Evolutionary conservation across 768 basidiomycete genomes (phyloP).

Genomic region (Suillus discolor): DNA sequence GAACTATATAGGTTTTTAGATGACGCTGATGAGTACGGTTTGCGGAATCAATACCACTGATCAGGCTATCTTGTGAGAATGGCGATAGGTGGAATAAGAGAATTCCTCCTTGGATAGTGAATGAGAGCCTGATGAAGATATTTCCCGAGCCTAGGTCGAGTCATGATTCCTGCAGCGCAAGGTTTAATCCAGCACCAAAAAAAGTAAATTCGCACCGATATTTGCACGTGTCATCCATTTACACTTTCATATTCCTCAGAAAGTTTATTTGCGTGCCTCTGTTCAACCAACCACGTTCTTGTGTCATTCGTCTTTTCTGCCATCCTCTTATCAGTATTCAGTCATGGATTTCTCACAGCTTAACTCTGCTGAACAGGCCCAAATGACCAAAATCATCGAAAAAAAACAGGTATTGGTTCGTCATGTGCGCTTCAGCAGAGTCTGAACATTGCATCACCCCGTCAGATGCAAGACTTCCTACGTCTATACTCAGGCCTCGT

Average conservation of each 20-base stretch:
- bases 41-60: constrained; percentile 17
- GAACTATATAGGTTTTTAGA: constrained; percentile 19
- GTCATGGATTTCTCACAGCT: constrained; percentile 91
- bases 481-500: constrained; percentile 92
- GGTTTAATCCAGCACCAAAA: neutral
- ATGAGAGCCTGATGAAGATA: constrained; percentile 9
- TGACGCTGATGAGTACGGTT: neutral
- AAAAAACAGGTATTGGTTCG: constrained; percentile 80
- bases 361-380: constrained; percentile 91
- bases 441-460: constrained; percentile 9
- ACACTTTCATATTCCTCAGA: constrained; percentile 4
- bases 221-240: constrained; percentile 7
- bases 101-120: constrained; percentile 7
- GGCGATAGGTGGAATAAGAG: constrained; percentile 3
- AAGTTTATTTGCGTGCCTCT: constrained; percentile 14
- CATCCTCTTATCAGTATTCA: constrained; percentile 8
- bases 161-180: constrained; percentile 7
- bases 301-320: constrained; percentile 7
- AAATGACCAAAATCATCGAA: constrained; percentile 93
- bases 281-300: constrained; percentile 14
- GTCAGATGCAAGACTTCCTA: constrained; percentile 98
- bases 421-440: neutral
- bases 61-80: constrained; percentile 15
- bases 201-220: constrained; percentile 8
- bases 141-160: constrained; percentile 3